Evolutionary conservation across 306 rosid species (phyloP), one percentile per base, ranked within the genome.

Genomic region (Cucumis hystrix): DNA sequence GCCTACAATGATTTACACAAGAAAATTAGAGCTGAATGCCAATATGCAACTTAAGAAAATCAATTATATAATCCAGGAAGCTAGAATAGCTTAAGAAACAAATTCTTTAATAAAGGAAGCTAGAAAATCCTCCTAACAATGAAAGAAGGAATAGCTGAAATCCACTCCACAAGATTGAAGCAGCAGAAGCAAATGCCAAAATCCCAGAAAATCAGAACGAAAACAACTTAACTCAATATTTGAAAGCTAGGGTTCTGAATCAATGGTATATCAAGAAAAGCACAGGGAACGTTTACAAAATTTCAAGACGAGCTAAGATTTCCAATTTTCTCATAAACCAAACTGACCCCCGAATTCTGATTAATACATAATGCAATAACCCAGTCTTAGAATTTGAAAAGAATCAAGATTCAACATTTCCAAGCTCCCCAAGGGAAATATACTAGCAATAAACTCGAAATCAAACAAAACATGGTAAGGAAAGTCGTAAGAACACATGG

Each of bases 1-100:
- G 82, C 86, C 97, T 93, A 82, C 16, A 30, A 21, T 74, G 73
- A 59, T 77, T 43, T 15, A 18, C 69, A 63, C 33, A 43, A 41
- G 1, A 43, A 23, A 69, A 45, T 69, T 69, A 43, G 75, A 20
- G 57, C 74, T 3, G 39, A 45, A 12, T 45, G 39, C 39, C 75
- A 69, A 69, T 10, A 40, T 16, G 16, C 51, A 16, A 30, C 17
- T 18, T n/a, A 6, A 14, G 2, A n/a, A 68, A 68, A 43, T 12
- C 11, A 43, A 12, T 69, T 69, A 20, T 20, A 10, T 43, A 43
- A 68, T 9, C 39, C 11, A 20, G 18, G 74, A 67, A 67, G 55
- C 21, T 67, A 0, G 9, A 20, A 20, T 3, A 39, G 30, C 73
- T 40, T 20, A 7, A 15, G 10, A 68, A 41, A 21, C 6, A 20